phyloP scores from a whole-genome alignment of 805 yeast genomes.

The Zygosaccharomyces gambellarensis region DNA sequence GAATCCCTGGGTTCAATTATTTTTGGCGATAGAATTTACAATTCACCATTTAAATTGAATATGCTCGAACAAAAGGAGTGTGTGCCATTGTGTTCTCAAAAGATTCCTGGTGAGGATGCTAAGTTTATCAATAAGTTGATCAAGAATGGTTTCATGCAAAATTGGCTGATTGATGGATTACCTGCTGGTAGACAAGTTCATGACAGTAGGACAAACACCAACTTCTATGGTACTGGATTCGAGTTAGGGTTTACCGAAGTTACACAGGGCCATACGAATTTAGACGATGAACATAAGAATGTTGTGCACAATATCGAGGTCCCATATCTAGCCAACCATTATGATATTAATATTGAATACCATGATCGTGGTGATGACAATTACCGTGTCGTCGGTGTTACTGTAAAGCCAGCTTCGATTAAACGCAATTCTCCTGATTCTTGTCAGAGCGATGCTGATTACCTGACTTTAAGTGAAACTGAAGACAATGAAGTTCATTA shows the following conservation, averaged over 20 bases:
- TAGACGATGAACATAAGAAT: constrained; percentile 12
- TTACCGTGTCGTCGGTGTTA: constrained; percentile 87
- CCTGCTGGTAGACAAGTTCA: constrained; percentile 72
- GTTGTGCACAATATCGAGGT: constrained; percentile 28
- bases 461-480: constrained; percentile 47
- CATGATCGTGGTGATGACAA: constrained; percentile 65
- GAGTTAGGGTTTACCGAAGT: constrained; percentile 68
- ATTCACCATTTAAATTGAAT: constrained; percentile 78
- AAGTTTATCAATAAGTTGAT: constrained; percentile 74
- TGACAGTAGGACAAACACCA: constrained; percentile 48
- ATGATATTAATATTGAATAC: constrained; percentile 71
- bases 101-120: constrained; percentile 61
- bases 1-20: constrained; percentile 90
- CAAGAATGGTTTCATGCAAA: constrained; percentile 76
- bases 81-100: constrained; percentile 54
- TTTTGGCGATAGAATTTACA: constrained; percentile 92
- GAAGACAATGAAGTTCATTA: constrained; percentile 57
- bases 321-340: constrained; percentile 76
- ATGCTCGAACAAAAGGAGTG: constrained; percentile 75
- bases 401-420: constrained; percentile 65
- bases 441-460: constrained; percentile 30
- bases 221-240: constrained; percentile 78
- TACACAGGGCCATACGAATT: constrained; percentile 23
- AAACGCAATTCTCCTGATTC: constrained; percentile 38
- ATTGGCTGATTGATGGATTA: constrained; percentile 92